Conservation (phyloP, 2,329 filamentous ascomycete genomes). For the Waltergamsia citrina region DNA sequence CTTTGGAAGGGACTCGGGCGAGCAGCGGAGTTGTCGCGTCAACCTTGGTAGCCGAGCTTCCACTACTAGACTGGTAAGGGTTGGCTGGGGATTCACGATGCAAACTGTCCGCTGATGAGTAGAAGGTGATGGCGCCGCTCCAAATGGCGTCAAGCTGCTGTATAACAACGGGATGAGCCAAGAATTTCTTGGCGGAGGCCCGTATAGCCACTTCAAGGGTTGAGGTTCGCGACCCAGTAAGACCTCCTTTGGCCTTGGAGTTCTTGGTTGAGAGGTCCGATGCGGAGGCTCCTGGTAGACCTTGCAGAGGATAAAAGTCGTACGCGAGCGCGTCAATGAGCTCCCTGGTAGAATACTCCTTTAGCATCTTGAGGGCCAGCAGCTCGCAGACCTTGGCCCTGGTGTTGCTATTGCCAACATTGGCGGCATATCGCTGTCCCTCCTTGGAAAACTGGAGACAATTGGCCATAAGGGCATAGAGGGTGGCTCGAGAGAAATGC, state of each 20-base stretch:
- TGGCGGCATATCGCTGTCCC: constrained; percentile 70
- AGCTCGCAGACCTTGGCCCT: constrained; percentile 85
- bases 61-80: constrained; percentile 13
- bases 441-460: constrained; percentile 91
- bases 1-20: constrained; percentile 15
- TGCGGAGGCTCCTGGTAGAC: constrained; percentile 40
- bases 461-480: constrained; percentile 89
- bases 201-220: constrained; percentile 89
- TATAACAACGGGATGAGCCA: constrained; percentile 84
- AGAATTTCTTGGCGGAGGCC: constrained; percentile 83
- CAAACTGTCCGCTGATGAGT: constrained; percentile 76
- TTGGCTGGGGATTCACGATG: constrained; percentile 45
- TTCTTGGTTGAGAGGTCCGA: constrained; percentile 1
- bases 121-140: constrained; percentile 92
- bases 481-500: constrained; percentile 76
- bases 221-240: constrained; percentile 67
- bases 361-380: constrained; percentile 78
- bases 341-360: constrained; percentile 82
- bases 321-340: constrained; percentile 91
- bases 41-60: constrained; percentile 17
- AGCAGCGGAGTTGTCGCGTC: constrained; percentile 44
- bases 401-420: constrained; percentile 74
- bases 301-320: constrained; percentile 88
- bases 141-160: constrained; percentile 96
- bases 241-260: constrained; percentile 24